phyloP scores from a whole-genome alignment of 2,329 filamentous ascomycete genomes.

The Fusarium devonianum region DNA sequence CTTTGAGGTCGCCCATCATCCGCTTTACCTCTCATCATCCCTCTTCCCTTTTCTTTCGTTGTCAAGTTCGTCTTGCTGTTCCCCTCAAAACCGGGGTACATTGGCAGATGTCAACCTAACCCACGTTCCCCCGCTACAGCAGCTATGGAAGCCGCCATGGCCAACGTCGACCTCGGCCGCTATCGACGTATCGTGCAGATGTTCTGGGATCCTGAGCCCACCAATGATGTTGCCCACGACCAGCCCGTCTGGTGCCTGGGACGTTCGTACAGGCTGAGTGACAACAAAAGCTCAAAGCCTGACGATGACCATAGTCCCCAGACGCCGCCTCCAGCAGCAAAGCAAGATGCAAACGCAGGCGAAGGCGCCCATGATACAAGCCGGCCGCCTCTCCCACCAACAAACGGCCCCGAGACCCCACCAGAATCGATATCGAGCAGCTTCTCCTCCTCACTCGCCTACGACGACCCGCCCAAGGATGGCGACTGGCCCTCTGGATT shows the following conservation, averaged over 20 bases:
- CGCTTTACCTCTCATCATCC: not conserved
- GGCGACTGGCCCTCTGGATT: slow-evolving; percentile 84
- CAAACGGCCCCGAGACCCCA: slow-evolving; percentile 53
- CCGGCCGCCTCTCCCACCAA: slow-evolving; percentile 27
- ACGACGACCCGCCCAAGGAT: slow-evolving; percentile 53
- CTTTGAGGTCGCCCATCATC: slow-evolving; percentile 5
- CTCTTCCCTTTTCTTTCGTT: slow-evolving; percentile 1
- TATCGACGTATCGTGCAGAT: slow-evolving; percentile 84
- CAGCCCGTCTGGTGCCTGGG: slow-evolving; percentile 86
- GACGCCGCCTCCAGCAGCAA: slow-evolving; percentile 33
- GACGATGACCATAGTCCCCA: slow-evolving; percentile 27
- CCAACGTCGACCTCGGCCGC: slow-evolving; percentile 75
- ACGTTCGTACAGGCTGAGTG: slow-evolving; percentile 56
- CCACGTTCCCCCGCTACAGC: slow-evolving; percentile 1
- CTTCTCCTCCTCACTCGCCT: slow-evolving; percentile 59
- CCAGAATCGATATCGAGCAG: slow-evolving; percentile 59
- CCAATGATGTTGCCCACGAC: slow-evolving; percentile 73
- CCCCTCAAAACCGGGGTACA: not conserved
- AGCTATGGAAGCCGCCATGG: slow-evolving; percentile 50
- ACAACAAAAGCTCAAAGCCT: slow-evolving; percentile 21
- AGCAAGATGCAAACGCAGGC: slow-evolving; percentile 16
- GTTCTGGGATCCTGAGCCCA: slow-evolving; percentile 90
- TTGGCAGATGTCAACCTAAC: slow-evolving; percentile 24
- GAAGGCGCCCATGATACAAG: slow-evolving; percentile 22
- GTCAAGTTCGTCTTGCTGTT: not conserved